Base-by-base conservation (phyloP, 2,329 filamentous ascomycete genomes). In the Pseudogymnoascus sp. region DNA sequence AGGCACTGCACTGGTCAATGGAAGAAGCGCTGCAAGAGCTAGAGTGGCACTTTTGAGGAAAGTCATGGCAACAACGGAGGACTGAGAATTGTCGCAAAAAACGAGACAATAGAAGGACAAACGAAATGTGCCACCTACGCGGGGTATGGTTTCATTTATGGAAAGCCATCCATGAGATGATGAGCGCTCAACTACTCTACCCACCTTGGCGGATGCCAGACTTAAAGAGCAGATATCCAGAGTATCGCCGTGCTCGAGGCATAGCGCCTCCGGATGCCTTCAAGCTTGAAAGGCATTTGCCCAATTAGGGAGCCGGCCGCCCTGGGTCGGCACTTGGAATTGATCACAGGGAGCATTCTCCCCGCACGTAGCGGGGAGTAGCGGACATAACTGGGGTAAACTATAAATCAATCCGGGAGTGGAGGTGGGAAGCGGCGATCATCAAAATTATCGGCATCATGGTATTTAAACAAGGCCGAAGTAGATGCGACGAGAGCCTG, bases 1-100 rank as follows among this genome's bases (percentile, higher is more conserved):
- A 5, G 50, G 50, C 6, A 56, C 50, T 33, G 50, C 50, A 21
- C 6, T 26, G 16, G 6, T 21, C 16, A 56, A 56, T 33, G 50
- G 50, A 56, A 56, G 50, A 56, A 56, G 50, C n/a, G 50, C 50
- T 4, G 50, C 50, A 56, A 56, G 50, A 14, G 29, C 50, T 29
- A 56, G 26, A 56, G 50, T 56, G 50, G 50, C 50, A 35, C 26
- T 56, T 21, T 14, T 35, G 50, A 56, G 50, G 29, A 56, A 56
- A 19, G 50, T 35, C 50, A 56, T 56, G 8, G 16, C n/a, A 56
- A 19, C 16, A 56, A 56, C 4, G 5, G 26, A 21, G 3, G 7
- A 33, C 29, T 14, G n/a, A 56, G 29, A 35, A 56, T 56, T 33
- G 29, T 56, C 29, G 29, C n/a, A 21, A 33, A 33, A 56, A 35